phyloP scores from a whole-genome alignment of 1,284 basidiomycete genomes.

The Coniophora puteana region DNA sequence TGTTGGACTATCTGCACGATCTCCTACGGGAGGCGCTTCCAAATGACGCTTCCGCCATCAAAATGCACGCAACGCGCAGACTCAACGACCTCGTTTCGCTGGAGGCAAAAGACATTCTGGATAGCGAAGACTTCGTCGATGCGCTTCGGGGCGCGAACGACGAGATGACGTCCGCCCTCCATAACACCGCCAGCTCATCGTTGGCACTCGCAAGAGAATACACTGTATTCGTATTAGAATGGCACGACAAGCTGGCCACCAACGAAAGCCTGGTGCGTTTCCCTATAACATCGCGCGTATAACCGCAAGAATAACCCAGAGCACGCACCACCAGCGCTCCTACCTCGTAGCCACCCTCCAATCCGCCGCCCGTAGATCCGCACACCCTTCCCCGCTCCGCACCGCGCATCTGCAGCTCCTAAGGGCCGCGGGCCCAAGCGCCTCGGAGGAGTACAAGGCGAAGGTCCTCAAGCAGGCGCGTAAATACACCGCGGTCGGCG shows the following conservation, averaged over 20 bases:
- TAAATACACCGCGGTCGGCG: slow-evolving; percentile 40
- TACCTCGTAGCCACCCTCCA: slow-evolving; percentile 55
- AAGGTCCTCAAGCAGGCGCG: slow-evolving; percentile 39
- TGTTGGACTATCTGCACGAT: slow-evolving; percentile 55
- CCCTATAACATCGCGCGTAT: no score
- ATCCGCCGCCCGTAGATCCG: slow-evolving; percentile 34
- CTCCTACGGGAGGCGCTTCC: slow-evolving; percentile 43
- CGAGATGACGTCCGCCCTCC: slow-evolving; percentile 29
- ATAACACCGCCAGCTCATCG: slow-evolving; percentile 10
- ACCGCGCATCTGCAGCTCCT: slow-evolving; percentile 47
- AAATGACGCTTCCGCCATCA: slow-evolving; percentile 46
- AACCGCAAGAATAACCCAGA: not conserved
- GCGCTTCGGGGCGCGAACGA: slow-evolving; percentile 57
- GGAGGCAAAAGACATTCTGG: slow-evolving; percentile 10
- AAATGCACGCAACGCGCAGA: slow-evolving; percentile 47
- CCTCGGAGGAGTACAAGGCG: slow-evolving; percentile 29
- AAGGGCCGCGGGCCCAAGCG: slow-evolving; percentile 22
- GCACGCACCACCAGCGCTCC: slow-evolving; percentile 31
- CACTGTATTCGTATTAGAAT: slow-evolving; percentile 51
- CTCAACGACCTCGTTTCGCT: slow-evolving; percentile 20
- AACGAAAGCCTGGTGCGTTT: slow-evolving; percentile 53
- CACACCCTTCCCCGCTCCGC: slow-evolving; percentile 36
- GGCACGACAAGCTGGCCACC: slow-evolving; percentile 43
- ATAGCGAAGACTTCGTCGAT: slow-evolving; percentile 50
- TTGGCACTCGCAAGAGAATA: slow-evolving; percentile 45